These are phyloP conservation scores for Tricholoma matsutake DNA, from an alignment of 768 basidiomycete genomes.

Conservation along the genomic window DNA sequence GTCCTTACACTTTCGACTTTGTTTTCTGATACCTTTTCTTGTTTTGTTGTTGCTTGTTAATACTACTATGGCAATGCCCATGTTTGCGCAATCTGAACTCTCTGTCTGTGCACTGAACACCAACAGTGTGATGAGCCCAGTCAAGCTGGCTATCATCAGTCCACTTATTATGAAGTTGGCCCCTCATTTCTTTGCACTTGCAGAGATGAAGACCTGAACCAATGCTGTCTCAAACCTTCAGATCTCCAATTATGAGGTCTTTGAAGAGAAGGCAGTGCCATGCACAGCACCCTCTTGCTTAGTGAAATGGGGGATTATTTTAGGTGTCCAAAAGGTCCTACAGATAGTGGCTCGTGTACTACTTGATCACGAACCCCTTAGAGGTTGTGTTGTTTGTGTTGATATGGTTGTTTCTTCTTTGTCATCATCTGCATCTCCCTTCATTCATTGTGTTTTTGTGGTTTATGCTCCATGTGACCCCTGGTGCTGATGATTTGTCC, in stretches of 20 bases:
- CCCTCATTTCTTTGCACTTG: constrained; percentile 6
- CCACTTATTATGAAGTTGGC: not conserved
- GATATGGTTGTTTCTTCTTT: constrained; percentile 11
- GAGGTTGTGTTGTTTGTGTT: constrained; percentile 7
- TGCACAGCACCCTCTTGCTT: not conserved
- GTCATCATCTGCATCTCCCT: not conserved
- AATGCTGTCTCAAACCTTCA: no score
- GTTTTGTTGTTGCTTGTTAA: constrained; percentile 2
- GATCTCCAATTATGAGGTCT: no score
- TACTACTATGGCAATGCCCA: constrained; percentile 1
- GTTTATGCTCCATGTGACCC: constrained; percentile 17
- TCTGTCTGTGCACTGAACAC: constrained; percentile 4
- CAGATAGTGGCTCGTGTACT: constrained; percentile 3
- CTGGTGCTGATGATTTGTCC: not conserved
- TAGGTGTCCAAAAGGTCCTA: constrained; percentile 7
- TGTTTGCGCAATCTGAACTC: not conserved
- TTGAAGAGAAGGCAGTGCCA: constrained; percentile 5
- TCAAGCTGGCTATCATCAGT: constrained; percentile 2
- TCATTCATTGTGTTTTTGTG: constrained; percentile 11
- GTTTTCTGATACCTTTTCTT: not conserved
- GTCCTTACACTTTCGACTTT: not conserved
- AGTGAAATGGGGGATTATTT: constrained; percentile 7
- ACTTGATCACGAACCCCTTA: not conserved
- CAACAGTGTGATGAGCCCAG: constrained; percentile 5
- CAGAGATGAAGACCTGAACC: no score